These are phyloP conservation scores for Ustilago loliicola DNA, from an alignment of 1,284 basidiomycete species.

Conservation along the genomic window DNA sequence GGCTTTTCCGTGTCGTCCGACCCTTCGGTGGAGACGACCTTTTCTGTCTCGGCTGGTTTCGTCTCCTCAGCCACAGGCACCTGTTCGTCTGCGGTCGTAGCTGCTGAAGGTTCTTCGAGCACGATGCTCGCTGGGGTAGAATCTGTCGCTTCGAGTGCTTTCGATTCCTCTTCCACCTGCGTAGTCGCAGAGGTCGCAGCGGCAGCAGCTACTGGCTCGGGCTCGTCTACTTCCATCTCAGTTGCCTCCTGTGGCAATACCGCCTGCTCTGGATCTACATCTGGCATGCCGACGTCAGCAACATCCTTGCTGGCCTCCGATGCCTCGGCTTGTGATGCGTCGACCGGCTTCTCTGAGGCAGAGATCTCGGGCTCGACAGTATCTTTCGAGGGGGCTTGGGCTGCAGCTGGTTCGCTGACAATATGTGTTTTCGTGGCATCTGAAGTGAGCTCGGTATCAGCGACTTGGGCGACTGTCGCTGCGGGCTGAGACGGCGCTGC, in stretches of 20 bases:
- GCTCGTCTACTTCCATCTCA: background rate
- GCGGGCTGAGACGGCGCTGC: background rate
- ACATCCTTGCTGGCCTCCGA: background rate
- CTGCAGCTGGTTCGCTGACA: background rate
- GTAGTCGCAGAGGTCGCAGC: background rate
- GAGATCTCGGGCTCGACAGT: background rate
- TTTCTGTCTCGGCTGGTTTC: background rate
- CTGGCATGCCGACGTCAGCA: constrained; percentile 30
- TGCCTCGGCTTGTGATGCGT: background rate
- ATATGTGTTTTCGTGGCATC: background rate
- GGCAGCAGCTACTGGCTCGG: constrained; percentile 1
- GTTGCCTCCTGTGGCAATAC: background rate
- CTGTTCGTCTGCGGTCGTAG: background rate
- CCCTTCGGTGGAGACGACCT: background rate
- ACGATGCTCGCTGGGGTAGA: background rate
- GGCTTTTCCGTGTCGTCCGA: background rate
- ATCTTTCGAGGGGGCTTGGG: too few species aligned
- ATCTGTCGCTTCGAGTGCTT: background rate
- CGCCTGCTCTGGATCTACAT: constrained; percentile 12
- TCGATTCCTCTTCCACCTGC: background rate
- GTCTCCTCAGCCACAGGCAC: background rate
- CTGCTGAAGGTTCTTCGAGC: background rate
- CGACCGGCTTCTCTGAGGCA: background rate
- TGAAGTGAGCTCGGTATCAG: background rate
- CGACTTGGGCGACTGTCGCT: too few species aligned